A percentile compares a stretch with the other conserved stretches of the same genome.
phyloP scores from a whole-genome alignment of 139 green algal genomes.

The Diplosphaera chodatii region DNA sequence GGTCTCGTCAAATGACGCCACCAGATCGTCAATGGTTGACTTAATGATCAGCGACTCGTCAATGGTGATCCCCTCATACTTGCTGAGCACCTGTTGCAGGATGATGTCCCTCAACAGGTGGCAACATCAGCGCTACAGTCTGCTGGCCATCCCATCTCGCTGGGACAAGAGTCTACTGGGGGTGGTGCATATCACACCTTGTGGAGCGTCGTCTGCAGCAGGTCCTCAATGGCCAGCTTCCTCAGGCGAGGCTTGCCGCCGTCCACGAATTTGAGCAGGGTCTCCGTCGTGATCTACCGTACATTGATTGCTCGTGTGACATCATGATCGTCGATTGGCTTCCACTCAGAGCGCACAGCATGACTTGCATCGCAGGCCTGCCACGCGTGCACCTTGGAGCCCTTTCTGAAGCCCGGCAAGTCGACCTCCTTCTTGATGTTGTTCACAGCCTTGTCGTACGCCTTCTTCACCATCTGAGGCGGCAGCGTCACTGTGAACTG shows the following conservation, averaged over 20 bases:
- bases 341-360: too few species aligned
- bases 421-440: constrained; percentile 4
- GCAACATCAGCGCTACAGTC: too few species aligned
- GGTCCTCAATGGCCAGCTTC: background rate
- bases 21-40: constrained; percentile 28
- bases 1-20: constrained; percentile 35
- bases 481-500: constrained; percentile 24
- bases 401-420: constrained; percentile 22
- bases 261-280: background rate
- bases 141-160: too few species aligned
- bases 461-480: background rate
- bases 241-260: background rate
- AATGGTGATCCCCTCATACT: constrained; percentile 24
- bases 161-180: background rate
- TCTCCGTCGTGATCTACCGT: background rate
- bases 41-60: constrained; percentile 32
- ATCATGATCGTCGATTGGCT: too few species aligned
- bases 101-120: too few species aligned
- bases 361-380: too few species aligned
- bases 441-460: constrained; percentile 14
- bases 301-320: too few species aligned
- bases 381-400: too few species aligned
- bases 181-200: background rate
- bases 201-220: background rate
- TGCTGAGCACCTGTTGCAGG: constrained; percentile 30